Evolutionary conservation across 1,284 basidiomycete genomes (phyloP).

Genomic region (Papiliotrema fonsecae): DNA sequence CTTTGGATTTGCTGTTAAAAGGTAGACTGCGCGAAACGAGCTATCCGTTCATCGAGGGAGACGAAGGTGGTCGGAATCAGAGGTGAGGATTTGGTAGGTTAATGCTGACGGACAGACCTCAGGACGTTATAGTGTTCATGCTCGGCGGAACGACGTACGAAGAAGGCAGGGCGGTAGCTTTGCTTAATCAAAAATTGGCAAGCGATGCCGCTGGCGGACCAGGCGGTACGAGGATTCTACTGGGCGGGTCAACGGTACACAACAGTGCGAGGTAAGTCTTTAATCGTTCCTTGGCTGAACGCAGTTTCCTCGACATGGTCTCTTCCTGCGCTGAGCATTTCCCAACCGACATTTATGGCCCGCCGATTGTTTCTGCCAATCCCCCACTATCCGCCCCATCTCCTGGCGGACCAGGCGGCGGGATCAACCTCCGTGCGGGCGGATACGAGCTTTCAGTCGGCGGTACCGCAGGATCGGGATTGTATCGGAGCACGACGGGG

Average conservation of each 20-base stretch:
- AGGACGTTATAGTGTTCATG: constrained; percentile 92
- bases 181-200: constrained; percentile 74
- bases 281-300: constrained; percentile 5
- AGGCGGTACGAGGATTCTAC: constrained; percentile 63
- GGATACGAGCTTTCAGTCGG: constrained; percentile 86
- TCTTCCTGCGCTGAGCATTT: constrained; percentile 40
- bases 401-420: constrained; percentile 47
- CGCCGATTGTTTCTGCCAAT: constrained; percentile 20
- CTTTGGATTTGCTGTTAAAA: constrained; percentile 82
- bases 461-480: constrained; percentile 70
- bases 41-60: constrained; percentile 81
- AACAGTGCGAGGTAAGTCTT: constrained; percentile 74
- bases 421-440: constrained; percentile 77
- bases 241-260: constrained; percentile 88
- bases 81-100: constrained; percentile 8
- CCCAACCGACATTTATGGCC: constrained; percentile 41
- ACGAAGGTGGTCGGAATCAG: constrained; percentile 48
- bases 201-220: constrained; percentile 45
- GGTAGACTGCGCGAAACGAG: constrained; percentile 80
- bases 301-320: constrained; percentile 48
- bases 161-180: constrained; percentile 74
- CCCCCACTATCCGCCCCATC: constrained; percentile 51
- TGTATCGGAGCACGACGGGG: constrained; percentile 64
- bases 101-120: constrained; percentile 58
- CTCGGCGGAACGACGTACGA: constrained; percentile 92